phyloP scores from a whole-genome alignment of 495 filamentous ascomycete genomes.

The Hyaloscypha finlandica region DNA sequence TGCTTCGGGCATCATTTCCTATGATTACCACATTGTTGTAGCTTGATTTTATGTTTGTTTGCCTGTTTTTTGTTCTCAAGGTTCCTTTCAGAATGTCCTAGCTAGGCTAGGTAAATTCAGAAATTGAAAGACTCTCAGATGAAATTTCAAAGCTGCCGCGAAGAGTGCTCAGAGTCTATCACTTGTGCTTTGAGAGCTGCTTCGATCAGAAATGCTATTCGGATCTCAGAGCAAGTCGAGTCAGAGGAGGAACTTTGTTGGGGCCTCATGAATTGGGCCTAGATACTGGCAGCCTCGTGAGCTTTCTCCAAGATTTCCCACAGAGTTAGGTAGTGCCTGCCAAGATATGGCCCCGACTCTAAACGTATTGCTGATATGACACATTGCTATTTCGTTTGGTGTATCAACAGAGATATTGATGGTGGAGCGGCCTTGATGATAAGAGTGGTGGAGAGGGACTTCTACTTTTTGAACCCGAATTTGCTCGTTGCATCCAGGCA shows the following conservation, averaged over 20 bases:
- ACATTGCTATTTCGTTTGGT: neutral
- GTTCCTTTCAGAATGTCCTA: neutral
- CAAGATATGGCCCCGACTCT: neutral
- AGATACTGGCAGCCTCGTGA: neutral
- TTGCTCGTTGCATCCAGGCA: neutral
- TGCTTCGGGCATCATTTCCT: neutral
- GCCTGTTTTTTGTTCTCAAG: neutral
- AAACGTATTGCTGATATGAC: neutral
- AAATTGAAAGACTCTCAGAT: neutral
- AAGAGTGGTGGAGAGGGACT: neutral
- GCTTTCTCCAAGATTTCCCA: neutral
- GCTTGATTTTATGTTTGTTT: neutral
- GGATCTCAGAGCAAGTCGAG: no score
- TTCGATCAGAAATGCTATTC: neutral
- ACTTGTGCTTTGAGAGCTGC: neutral
- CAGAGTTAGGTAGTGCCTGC: neutral
- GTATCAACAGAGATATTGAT: neutral
- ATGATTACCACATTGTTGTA: neutral
- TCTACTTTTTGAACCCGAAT: neutral
- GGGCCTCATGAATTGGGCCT: no score
- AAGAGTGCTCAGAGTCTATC: neutral
- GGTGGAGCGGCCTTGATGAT: neutral
- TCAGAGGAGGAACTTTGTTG: no score
- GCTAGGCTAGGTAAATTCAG: neutral
- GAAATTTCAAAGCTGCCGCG: neutral